Conservation (phyloP, 768 basidiomycete genomes). For the Tubosaeta sp. region DNA sequence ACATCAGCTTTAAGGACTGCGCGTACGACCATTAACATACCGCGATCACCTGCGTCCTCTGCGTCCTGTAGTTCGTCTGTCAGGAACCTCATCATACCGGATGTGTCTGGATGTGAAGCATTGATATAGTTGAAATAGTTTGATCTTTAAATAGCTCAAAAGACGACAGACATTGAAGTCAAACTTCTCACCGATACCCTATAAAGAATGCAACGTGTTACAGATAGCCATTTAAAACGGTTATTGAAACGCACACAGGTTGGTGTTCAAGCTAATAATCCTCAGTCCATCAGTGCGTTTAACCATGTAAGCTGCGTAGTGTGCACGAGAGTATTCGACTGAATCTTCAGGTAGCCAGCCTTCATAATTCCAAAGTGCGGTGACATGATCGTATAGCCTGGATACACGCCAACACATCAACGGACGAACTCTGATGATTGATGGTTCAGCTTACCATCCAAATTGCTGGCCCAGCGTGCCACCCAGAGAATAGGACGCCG, state of each 20-base stretch:
- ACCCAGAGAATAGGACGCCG: slow-evolving; percentile 56
- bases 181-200: slow-evolving; percentile 31
- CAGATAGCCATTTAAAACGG: neutral
- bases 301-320: slow-evolving; percentile 74
- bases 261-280: slow-evolving; percentile 72
- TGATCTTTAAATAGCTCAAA: slow-evolving; percentile 34
- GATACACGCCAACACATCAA: neutral
- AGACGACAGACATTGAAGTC: neutral
- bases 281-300: slow-evolving; percentile 61
- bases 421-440: neutral
- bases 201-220: slow-evolving; percentile 1
- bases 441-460: slow-evolving; percentile 47
- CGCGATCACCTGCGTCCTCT: slow-evolving; percentile 71
- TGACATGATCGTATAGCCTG: slow-evolving; percentile 77
- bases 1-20: slow-evolving; percentile 7
- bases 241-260: slow-evolving; percentile 52
- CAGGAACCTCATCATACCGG: slow-evolving; percentile 73
- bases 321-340: slow-evolving; percentile 53
- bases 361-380: slow-evolving; percentile 66
- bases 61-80: slow-evolving; percentile 77
- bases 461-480: slow-evolving; percentile 55
- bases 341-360: slow-evolving; percentile 61
- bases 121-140: slow-evolving; percentile 81
- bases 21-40: slow-evolving; percentile 30
- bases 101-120: slow-evolving; percentile 60